These are phyloP conservation scores for Cruciata laevipes DNA, from an alignment of 257 asterid species.

Conservation along the genomic window DNA sequence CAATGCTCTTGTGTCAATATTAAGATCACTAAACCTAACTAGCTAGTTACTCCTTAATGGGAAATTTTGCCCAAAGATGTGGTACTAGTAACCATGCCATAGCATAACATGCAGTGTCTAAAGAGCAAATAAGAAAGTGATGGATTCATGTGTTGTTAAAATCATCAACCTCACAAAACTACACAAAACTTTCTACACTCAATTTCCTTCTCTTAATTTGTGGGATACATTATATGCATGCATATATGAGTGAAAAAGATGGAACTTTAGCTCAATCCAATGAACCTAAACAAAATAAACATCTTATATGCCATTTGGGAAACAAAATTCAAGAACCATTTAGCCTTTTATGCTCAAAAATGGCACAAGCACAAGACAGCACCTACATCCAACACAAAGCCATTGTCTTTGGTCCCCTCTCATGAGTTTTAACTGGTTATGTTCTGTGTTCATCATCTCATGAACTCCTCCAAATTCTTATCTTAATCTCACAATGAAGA, in stretches of 20 bases:
- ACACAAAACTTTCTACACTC: neutral
- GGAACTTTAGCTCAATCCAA: neutral
- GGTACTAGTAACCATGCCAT: neutral
- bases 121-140: neutral
- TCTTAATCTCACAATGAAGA: neutral
- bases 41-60: neutral
- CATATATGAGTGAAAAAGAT: neutral
- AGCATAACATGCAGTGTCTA: neutral
- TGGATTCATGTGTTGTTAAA: neutral
- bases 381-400: slow-evolving; percentile 31
- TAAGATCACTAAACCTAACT: neutral
- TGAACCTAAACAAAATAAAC: slow-evolving; percentile 13
- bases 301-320: slow-evolving; percentile 16
- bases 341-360: slow-evolving; percentile 23
- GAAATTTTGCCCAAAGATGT: neutral
- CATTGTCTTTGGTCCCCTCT: slow-evolving; percentile 52
- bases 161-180: neutral
- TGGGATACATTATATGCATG: neutral
- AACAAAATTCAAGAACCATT: slow-evolving; percentile 17
- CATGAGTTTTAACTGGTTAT: slow-evolving; percentile 14
- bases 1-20: neutral
- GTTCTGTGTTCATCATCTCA: neutral
- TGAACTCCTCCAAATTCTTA: neutral
- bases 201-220: neutral
- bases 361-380: slow-evolving; percentile 18